Percentiles rank a stretch among this genome's conserved stretches.
Conservation (phyloP, 257 asterid genomes). For the Ocimum tenuiflorum region DNA sequence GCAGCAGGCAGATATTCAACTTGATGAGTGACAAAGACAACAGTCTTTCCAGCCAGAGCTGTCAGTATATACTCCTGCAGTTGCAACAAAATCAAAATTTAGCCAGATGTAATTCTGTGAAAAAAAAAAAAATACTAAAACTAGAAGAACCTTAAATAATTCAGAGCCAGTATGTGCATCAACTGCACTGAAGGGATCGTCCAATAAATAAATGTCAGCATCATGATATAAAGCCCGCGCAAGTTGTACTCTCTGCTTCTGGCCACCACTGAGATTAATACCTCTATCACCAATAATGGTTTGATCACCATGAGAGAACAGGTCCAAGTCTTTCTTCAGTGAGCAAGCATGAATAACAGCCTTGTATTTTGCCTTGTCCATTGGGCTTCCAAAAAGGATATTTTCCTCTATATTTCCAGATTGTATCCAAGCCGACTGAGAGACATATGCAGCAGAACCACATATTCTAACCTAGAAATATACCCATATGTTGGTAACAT, state of each 20-base stretch:
- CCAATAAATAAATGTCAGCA: conserved; percentile 88
- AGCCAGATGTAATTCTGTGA: conserved; percentile 18
- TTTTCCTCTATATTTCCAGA: conserved; percentile 94
- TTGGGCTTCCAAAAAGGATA: conserved; percentile 87
- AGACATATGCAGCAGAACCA: conserved; percentile 86
- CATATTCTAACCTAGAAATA: conserved; percentile 67
- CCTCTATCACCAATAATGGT: conserved; percentile 99
- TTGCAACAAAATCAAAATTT: conserved; percentile 18
- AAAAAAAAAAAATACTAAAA: background rate
- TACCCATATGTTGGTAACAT: conserved; percentile 20
- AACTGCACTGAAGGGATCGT: conserved; percentile 98
- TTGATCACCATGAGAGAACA: conserved; percentile 93
- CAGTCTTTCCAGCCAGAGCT: conserved; percentile 77
- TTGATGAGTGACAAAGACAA: conserved; percentile 92
- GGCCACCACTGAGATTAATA: conserved; percentile 98
- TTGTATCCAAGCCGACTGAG: conserved; percentile 99
- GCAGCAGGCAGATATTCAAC: conserved; percentile 94
- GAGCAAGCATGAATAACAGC: conserved; percentile 86
- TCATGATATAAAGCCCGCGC: conserved; percentile 97
- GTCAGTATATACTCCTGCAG: conserved; percentile 89
- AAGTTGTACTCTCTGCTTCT: conserved; percentile 94
- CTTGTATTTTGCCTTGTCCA: conserved; percentile 91
- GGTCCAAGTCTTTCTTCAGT: conserved; percentile 80
- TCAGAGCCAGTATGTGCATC: conserved; percentile 99
- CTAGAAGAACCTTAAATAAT: conserved; percentile 59